Conservation (phyloP, 139 green algal species). For the Chloropicon primus region DNA sequence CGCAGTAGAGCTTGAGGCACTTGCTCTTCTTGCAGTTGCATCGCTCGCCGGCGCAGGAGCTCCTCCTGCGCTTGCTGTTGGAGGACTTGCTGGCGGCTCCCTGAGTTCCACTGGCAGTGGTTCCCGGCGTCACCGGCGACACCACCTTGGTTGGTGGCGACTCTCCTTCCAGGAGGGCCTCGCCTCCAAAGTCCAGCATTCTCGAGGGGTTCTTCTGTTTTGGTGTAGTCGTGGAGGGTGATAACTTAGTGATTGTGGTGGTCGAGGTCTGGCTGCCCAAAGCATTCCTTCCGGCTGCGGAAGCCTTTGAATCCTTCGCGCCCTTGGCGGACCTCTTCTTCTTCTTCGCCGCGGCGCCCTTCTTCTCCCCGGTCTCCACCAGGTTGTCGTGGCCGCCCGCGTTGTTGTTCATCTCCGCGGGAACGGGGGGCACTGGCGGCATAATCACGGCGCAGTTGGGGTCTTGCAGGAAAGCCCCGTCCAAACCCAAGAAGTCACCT, state of each 20-base stretch:
- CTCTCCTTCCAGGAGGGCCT: not conserved
- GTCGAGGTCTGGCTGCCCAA: not conserved
- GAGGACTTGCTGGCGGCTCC: not conserved
- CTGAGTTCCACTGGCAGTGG: not conserved
- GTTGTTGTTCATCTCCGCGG: not conserved
- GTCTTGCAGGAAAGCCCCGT: not conserved
- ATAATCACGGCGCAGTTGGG: not conserved
- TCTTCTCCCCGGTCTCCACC: no score
- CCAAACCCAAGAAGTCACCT: not conserved
- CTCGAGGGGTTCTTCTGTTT: not conserved
- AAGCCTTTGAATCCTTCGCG: not conserved
- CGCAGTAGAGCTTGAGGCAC: constrained; percentile 57
- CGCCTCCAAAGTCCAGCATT: not conserved
- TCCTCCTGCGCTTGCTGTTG: not conserved
- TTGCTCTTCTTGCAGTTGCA: not conserved
- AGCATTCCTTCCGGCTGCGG: not conserved
- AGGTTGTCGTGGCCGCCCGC: not conserved
- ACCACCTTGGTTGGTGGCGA: not conserved
- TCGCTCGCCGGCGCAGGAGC: not conserved
- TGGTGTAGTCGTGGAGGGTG: not conserved
- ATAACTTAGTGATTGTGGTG: not conserved
- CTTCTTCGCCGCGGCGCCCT: not conserved
- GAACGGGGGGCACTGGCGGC: not conserved
- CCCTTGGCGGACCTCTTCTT: not conserved
- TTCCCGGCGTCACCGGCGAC: not conserved